Evolutionary conservation across 768 basidiomycete genomes (phyloP), one percentile per base, ranked within the genome.

Genomic region (Paxillus ammoniavirescens): DNA sequence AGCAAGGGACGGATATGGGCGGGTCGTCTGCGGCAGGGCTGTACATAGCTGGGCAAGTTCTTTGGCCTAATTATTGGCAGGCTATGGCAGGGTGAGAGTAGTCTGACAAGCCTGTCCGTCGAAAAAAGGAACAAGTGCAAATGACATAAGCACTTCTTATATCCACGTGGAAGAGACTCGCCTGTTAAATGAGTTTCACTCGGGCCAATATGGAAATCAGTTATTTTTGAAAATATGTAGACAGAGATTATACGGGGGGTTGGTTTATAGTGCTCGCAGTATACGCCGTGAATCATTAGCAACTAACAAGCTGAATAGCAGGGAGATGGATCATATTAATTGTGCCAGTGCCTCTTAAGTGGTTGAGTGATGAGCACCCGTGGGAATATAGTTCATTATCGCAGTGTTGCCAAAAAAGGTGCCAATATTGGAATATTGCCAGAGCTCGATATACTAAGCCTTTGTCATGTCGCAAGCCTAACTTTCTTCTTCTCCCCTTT

Each of bases 341-440:
- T 47, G 46, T 54, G 70, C 46, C 50, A 53, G 55, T 6, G 26
- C 26, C 26, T 4, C 6, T 41, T 47, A n/a, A n/a, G n/a, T n/a
- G 36, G 35, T 38, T 23, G 14, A 31, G 53, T 38, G n/a, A n/a
- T 54, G 43, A 54, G 41, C 58, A 53, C 35, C 48, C 58, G 68
- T 70, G 68, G 61, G 68, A 70, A 72, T 49, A 48, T 59, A 35
- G 54, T 37, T 54, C 57, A 42, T 71, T 67, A 61, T 58, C 60
- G 66, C 57, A 65, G 60, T 62, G 60, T 57, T 60, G 67, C 57
- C 58, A 63, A 65, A 69, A 71, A 69, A 67, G 70, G 61, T 69
- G 68, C 68, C 66, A 70, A 72, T 70, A 70, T 68, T 26, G 66
- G 68, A 68, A 70, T 70, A 72, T 70, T 66, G 67, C 59, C 64